A percentile compares a stretch with the other conserved stretches of the same genome.
phyloP scores from a whole-genome alignment of 805 yeast genomes.

The Kazachstania africana region DNA sequence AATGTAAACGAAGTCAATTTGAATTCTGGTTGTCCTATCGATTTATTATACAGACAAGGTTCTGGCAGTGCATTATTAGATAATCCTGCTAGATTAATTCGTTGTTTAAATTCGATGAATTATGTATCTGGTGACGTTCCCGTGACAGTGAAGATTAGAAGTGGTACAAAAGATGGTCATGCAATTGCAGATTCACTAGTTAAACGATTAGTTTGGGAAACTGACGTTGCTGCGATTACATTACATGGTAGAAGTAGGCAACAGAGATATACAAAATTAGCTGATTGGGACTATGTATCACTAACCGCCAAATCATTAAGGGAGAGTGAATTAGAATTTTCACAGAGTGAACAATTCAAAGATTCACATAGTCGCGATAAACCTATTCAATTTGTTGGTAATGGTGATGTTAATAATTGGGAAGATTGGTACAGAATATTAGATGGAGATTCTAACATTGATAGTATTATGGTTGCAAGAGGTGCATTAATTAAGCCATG shows the following conservation, averaged over 20 bases:
- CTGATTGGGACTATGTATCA: conserved; percentile 85
- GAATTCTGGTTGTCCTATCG: conserved; percentile 97
- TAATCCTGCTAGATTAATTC: conserved; percentile 67
- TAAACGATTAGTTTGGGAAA: conserved; percentile 57
- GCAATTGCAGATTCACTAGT: conserved; percentile 81
- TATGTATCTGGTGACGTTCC: conserved; percentile 85
- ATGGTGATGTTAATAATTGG: conserved; percentile 82
- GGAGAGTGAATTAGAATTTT: conserved; percentile 39
- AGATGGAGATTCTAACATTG: conserved; percentile 51
- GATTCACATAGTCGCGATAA: conserved; percentile 40
- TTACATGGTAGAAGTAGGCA: conserved; percentile 94
- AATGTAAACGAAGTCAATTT: conserved; percentile 74
- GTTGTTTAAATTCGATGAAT: conserved; percentile 81
- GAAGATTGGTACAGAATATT: conserved; percentile 80
- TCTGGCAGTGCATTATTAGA: conserved; percentile 92
- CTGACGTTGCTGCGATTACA: conserved; percentile 82
- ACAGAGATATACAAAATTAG: conserved; percentile 83
- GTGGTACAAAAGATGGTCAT: conserved; percentile 75
- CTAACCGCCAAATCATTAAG: conserved; percentile 61
- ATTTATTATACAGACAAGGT: conserved; percentile 84
- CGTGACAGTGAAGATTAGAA: conserved; percentile 81
- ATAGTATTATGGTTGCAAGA: conserved; percentile 93
- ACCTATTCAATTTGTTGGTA: conserved; percentile 79
- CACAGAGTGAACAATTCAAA: conserved; percentile 35
- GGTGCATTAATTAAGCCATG: conserved; percentile 98